A percentile compares a stretch with the other conserved stretches of the same genome.
phyloP scores from a whole-genome alignment of 2,329 filamentous ascomycete species.

The Trichoderma breve region DNA sequence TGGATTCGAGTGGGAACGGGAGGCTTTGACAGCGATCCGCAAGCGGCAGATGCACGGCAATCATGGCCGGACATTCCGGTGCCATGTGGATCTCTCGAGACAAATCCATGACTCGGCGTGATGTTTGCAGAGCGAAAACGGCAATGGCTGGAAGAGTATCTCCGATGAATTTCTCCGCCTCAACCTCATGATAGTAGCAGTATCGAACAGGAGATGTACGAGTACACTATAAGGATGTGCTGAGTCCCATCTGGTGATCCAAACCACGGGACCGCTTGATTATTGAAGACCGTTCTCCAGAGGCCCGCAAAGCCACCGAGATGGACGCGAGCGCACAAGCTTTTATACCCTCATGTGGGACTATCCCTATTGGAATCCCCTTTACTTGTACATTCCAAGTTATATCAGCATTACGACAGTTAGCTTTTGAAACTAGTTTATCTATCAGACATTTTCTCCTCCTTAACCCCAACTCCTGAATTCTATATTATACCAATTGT shows the following conservation, averaged over 20 bases:
- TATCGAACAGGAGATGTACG: constrained; percentile 13
- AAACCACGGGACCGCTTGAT: constrained; percentile 1
- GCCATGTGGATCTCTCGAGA: constrained; percentile 8
- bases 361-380: constrained; percentile 1
- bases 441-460: constrained; percentile 10
- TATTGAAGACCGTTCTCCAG: not conserved
- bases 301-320: constrained; percentile 18
- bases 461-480: not conserved
- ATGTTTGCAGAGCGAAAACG: not conserved
- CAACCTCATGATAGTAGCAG: constrained; percentile 10
- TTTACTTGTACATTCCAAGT: not conserved
- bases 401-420: not conserved
- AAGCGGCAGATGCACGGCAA: constrained; percentile 16
- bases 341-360: constrained; percentile 8
- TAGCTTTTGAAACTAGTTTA: constrained; percentile 5
- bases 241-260: not conserved
- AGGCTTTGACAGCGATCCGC: constrained; percentile 7
- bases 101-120: constrained; percentile 12
- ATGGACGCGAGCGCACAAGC: constrained; percentile 14
- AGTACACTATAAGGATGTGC: not conserved
- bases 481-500: not conserved
- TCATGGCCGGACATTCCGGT: constrained; percentile 10
- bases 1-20: constrained; percentile 10
- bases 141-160: constrained; percentile 4
- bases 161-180: constrained; percentile 14